Percentiles rank a stretch among this genome's conserved stretches.
Conservation (phyloP, 805 yeast genomes). For the Candida palmyrensis region DNA sequence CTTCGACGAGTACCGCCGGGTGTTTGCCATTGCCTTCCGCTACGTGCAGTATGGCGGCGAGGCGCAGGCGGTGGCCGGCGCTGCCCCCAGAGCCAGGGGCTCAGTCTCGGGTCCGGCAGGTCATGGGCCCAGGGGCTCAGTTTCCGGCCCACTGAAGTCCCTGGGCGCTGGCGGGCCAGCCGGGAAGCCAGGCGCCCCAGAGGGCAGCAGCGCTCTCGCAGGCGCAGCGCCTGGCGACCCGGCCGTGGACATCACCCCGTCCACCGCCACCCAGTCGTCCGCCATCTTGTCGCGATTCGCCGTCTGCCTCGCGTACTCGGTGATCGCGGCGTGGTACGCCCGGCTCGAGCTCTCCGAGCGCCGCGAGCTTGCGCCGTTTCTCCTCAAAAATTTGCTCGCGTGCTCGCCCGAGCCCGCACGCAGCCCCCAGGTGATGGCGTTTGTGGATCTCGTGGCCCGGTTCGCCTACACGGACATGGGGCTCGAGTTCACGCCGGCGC, state of each 20-base stretch:
- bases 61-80: too few species aligned
- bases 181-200: too few species aligned
- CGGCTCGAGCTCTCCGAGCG: conserved; percentile 58
- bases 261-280: conserved; percentile 45
- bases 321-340: conserved; percentile 68
- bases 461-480: conserved; percentile 56
- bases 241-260: conserved; percentile 49
- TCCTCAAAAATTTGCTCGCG: conserved; percentile 48
- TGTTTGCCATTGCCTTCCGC: conserved; percentile 79
- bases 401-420: conserved; percentile 17
- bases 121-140: too few species aligned
- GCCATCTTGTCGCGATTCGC: conserved; percentile 57
- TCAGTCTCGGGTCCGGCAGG: too few species aligned
- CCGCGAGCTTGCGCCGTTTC: conserved; percentile 53
- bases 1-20: conserved; percentile 69
- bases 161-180: too few species aligned
- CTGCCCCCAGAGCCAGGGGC: too few species aligned
- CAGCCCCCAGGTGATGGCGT: conserved; percentile 56
- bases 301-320: conserved; percentile 58
- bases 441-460: conserved; percentile 61
- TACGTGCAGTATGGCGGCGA: conserved; percentile 71
- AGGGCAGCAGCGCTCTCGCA: too few species aligned
- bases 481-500: conserved; percentile 1
- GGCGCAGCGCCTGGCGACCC: too few species aligned
- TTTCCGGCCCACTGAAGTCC: too few species aligned